Conservation (phyloP, 805 yeast genomes). For the Starmerella riodocensis region DNA sequence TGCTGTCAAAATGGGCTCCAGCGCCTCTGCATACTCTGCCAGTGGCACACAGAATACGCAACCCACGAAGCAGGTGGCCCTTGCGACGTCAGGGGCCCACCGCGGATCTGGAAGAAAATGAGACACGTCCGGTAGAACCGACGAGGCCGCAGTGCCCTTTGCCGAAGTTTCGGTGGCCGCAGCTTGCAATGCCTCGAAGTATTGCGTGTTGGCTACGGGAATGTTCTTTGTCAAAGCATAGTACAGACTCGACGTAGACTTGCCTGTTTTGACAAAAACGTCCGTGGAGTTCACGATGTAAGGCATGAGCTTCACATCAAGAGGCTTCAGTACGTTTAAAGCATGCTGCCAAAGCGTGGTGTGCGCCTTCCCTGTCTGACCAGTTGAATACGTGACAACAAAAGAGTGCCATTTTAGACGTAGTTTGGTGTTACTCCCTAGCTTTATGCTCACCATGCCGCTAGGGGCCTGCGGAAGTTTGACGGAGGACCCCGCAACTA, state of each 20-base stretch:
- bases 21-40: slow-evolving; percentile 17
- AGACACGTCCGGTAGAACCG: slow-evolving; percentile 20
- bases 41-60: slow-evolving; percentile 20
- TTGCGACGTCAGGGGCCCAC: slow-evolving; percentile 20
- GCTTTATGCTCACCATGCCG: slow-evolving; percentile 6
- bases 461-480: neutral
- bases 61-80: slow-evolving; percentile 22
- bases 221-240: slow-evolving; percentile 27
- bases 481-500: neutral
- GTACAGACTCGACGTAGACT: slow-evolving; percentile 24
- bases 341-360: slow-evolving; percentile 14
- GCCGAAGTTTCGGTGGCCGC: slow-evolving; percentile 13
- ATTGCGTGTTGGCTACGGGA: slow-evolving; percentile 25
- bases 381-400: slow-evolving; percentile 21
- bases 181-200: slow-evolving; percentile 16
- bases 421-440: slow-evolving; percentile 21
- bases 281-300: slow-evolving; percentile 22
- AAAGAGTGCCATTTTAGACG: slow-evolving; percentile 22
- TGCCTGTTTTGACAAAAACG: slow-evolving; percentile 22
- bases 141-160: slow-evolving; percentile 19
- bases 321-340: slow-evolving; percentile 14
- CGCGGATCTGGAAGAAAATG: slow-evolving; percentile 21
- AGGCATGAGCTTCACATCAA: slow-evolving; percentile 24
- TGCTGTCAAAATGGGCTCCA: slow-evolving; percentile 21
- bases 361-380: slow-evolving; percentile 14